Base-by-base conservation (phyloP, 2,329 filamentous ascomycete genomes). In the Exophiala aquamarina region DNA sequence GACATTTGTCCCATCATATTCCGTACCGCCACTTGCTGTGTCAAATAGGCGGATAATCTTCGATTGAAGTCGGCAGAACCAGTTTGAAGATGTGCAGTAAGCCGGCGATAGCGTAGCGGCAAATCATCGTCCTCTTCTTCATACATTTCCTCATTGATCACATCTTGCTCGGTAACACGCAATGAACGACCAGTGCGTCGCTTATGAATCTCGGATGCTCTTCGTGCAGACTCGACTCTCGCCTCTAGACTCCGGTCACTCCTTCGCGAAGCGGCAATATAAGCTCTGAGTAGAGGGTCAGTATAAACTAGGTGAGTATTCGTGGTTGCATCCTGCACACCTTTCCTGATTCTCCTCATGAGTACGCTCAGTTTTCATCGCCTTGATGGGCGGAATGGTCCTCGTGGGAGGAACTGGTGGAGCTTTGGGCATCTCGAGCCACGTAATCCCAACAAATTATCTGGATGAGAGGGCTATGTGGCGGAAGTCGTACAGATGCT, bases 101-200 rank as follows among this genome's bases (percentile, higher is more conserved):
- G 70, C 11, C 81, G 72, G 48, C 82, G 76, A 61, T 83, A 87
- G 44, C 82, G 81, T 50, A 81, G 76, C 1, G 85, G 83, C 18
- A 88, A 64, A 47, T 91, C 87, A 58, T 95, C 88, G 43, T 95
- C 90, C 62, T 95, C 88, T 66, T 95, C 91, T 62, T 95, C 90
- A 63, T 96, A 96, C 89, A 95, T 95, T 65, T 94, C 89, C 65
- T 95, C 91, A 54, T 89, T 90, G 58, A 87, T 74, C 10, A 95
- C 90, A 68, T 93, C 90, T 61, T 93, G 81, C 66, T 91, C 86
- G 19, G 86, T 90, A 48, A 96, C 87, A 58, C 84, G 83, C 50
- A 96, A 77, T 2, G 79, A 82, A 58, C 89, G 87, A 31, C 91
- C 92, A 0, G 91, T 95, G 14, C 90, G 83, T 65, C 84, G 81